Conservation (phyloP, 2,329 filamentous ascomycete genomes). For the Diplodia corticola region DNA sequence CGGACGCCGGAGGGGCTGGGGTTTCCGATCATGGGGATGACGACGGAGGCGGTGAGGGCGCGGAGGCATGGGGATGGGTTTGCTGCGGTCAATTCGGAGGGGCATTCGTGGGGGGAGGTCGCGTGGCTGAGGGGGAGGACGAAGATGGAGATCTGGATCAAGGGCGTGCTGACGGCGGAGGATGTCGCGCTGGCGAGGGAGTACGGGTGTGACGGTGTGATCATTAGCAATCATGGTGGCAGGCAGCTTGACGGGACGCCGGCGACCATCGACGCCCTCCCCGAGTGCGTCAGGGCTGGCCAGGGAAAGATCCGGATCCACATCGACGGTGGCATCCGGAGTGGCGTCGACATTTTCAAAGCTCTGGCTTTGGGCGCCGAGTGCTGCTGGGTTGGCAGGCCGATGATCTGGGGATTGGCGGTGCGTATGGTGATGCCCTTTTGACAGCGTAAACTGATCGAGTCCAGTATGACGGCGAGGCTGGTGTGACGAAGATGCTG, state of each 20-base stretch:
- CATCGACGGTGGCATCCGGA: constrained; percentile 63
- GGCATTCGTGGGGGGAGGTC: constrained; percentile 30
- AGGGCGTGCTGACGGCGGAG: constrained; percentile 50
- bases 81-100: constrained; percentile 28
- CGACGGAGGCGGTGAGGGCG: constrained; percentile 29
- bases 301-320: constrained; percentile 50
- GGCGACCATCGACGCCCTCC: constrained; percentile 38
- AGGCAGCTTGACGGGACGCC: constrained; percentile 26
- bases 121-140: constrained; percentile 23
- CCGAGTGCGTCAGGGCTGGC: constrained; percentile 58
- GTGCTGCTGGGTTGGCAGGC: constrained; percentile 61
- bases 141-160: constrained; percentile 39
- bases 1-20: constrained; percentile 26
- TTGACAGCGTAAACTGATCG: background rate
- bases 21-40: constrained; percentile 32
- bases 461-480: constrained; percentile 25
- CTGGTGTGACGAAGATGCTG: constrained; percentile 25
- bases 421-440: background rate
- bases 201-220: constrained; percentile 49
- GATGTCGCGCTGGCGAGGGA: constrained; percentile 51
- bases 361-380: constrained; percentile 64
- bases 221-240: constrained; percentile 42
- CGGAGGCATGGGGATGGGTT: constrained; percentile 34
- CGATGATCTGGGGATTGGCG: constrained; percentile 49
- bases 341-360: constrained; percentile 66